A percentile compares a stretch with the other conserved stretches of the same genome.
Evolutionary conservation across 1,139 yeast species (phyloP).

Genomic region (Suhomyces kunorum): DNA sequence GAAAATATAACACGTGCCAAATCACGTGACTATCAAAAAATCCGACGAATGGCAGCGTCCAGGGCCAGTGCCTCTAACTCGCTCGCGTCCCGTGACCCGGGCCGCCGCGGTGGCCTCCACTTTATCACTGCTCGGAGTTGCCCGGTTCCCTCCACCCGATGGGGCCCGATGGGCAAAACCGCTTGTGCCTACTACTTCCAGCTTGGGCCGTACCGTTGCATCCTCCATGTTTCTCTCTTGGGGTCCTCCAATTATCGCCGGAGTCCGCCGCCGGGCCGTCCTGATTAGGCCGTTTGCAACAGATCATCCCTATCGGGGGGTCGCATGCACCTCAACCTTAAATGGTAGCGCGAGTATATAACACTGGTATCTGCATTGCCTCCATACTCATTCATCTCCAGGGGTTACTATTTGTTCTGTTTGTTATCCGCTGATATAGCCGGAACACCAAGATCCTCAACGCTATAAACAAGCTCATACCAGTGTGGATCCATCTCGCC

Average conservation of each 20-base stretch:
- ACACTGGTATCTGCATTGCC: too few species aligned
- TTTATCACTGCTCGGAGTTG: slow-evolving; percentile 5
- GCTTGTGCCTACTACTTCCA: background rate
- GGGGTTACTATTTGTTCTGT: too few species aligned
- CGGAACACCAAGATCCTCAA: too few species aligned
- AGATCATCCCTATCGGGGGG: background rate
- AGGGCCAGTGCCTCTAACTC: too few species aligned
- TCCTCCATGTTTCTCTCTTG: background rate
- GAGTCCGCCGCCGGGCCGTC: background rate
- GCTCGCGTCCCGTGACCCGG: slow-evolving; percentile 12
- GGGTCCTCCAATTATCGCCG: background rate
- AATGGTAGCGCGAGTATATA: too few species aligned
- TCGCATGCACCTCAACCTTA: too few species aligned
- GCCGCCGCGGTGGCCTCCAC: slow-evolving; percentile 15
- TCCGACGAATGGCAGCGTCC: slow-evolving; percentile 4
- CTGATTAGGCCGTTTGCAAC: background rate
- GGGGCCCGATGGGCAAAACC: background rate
- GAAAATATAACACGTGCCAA: background rate
- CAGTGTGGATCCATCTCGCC: too few species aligned
- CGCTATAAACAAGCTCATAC: too few species aligned
- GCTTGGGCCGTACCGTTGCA: too few species aligned
- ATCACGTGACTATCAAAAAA: background rate
- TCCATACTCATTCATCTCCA: too few species aligned
- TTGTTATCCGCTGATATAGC: too few species aligned
- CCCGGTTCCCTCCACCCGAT: background rate